Base-by-base conservation (phyloP, 352 stramenopile genomes). In the Pythium aphanidermatum region DNA sequence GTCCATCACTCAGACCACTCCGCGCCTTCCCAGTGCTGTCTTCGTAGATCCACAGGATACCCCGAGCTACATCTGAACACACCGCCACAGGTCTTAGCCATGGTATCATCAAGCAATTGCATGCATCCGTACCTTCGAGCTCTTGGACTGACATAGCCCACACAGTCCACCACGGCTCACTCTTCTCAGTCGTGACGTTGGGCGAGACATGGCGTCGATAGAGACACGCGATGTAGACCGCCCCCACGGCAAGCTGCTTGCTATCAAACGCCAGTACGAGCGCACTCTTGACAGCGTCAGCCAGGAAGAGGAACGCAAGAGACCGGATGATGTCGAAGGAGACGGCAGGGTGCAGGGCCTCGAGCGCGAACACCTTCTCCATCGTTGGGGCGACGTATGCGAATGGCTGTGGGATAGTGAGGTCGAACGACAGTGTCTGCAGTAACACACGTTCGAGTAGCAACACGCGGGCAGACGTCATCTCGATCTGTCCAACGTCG, bases 381-480 rank as follows among this genome's bases (percentile, higher is more conserved):
- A 90, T 72, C 14, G 58, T 56, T 4, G 53, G 64, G 19, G 68
- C 47, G 8, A 88, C 67, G 36, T 86, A 83, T 14, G 70, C 60
- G 48, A 83, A 86, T 1, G 79, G 76, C 54, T 89, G 72, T 13
- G 79, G 66, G 2, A 76, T 58, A n/a, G 63, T 63, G 16, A 92
- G 58, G 35, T 92, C 70, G 40, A 89, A 92, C 19, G 68, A 74
- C 12, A 92, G 59, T 23, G 76, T 87, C 37, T 87, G 77, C 41
- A 92, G 47, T 40, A 92, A 24, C 21, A 92, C 67, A 38, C 79
- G 55, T 62, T 92, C 76, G 10, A 84, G 61, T 24, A 88, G 60
- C 38, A 88, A 56, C 44, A 92, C 74, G 19, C 81, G 82, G 17
- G 50, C 57, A 1, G 74, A 35, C 28, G 81, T 83, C 2, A 58